Evolutionary conservation across 2,329 filamentous ascomycete genomes (phyloP).

Genomic region (Ilyonectria destructans): DNA sequence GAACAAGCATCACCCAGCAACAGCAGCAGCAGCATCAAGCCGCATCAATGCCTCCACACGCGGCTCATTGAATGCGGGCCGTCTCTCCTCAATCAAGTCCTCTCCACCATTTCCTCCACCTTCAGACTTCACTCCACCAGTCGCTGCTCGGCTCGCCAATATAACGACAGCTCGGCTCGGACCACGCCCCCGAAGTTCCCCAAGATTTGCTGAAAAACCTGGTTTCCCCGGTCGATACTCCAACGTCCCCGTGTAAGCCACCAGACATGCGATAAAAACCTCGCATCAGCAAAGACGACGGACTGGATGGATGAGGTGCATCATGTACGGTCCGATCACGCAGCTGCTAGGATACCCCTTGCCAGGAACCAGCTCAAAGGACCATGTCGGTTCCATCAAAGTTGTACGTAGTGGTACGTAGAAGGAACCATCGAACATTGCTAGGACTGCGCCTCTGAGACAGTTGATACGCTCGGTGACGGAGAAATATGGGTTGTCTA

Average conservation of each 20-base stretch:
- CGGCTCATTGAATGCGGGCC: constrained; percentile 41
- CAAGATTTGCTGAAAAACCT: not conserved
- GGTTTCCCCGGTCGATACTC: not conserved
- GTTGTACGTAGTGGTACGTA: not conserved
- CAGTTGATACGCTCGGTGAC: not conserved
- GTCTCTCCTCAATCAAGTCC: constrained; percentile 17
- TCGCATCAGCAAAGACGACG: constrained; percentile 1
- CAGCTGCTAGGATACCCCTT: constrained; percentile 15
- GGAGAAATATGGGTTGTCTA: constrained; percentile 2
- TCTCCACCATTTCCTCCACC: not conserved
- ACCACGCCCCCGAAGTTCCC: constrained; percentile 8
- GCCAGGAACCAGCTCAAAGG: constrained; percentile 20
- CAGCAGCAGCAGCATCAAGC: constrained; percentile 7
- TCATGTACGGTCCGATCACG: constrained; percentile 20
- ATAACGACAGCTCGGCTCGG: constrained; percentile 25
- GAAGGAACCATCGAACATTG: not conserved
- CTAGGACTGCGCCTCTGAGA: not conserved
- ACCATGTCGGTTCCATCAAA: constrained; percentile 20
- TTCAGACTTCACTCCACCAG: constrained; percentile 1
- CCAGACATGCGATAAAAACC: not conserved
- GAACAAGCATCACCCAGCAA: constrained; percentile 20
- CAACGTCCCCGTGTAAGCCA: constrained; percentile 2
- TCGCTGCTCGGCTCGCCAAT: constrained; percentile 28
- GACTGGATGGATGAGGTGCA: not conserved
- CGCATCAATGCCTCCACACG: constrained; percentile 29